phyloP scores from a whole-genome alignment of 116 monocot genomes.

The Zostera marina region DNA sequence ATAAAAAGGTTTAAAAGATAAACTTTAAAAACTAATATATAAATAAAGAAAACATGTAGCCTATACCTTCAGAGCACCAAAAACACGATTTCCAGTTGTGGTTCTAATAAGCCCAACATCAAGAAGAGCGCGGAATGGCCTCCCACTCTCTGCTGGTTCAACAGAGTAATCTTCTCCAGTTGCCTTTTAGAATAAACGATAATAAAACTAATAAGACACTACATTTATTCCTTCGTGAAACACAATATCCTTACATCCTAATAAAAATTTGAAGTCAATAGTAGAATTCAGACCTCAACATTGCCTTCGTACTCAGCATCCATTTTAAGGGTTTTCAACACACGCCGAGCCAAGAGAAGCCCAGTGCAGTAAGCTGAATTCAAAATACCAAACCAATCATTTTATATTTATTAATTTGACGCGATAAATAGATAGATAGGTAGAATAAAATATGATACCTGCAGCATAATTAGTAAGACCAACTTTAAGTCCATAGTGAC shows the following conservation, averaged over 20 bases:
- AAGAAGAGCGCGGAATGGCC: conserved; percentile 88
- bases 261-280: no score
- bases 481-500: conserved; percentile 51
- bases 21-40: no score
- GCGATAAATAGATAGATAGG: neutral
- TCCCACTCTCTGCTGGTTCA: conserved; percentile 67
- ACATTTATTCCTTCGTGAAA: no score
- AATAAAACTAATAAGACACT: no score
- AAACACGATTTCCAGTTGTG: conserved; percentile 88
- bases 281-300: conserved; percentile 82
- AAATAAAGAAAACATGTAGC: no score
- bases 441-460: neutral
- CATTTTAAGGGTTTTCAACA: conserved; percentile 72
- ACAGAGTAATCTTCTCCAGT: conserved; percentile 77
- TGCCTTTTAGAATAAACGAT: no score
- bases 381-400: neutral
- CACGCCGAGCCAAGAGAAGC: conserved; percentile 81
- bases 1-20: no score
- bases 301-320: conserved; percentile 82
- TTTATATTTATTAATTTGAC: neutral
- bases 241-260: no score
- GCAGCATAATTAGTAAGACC: conserved; percentile 94
- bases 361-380: conserved; percentile 80
- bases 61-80: conserved; percentile 84
- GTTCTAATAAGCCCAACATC: conserved; percentile 88